A percentile compares a stretch with the other conserved stretches of the same genome.
Conservation (phyloP, 2,329 filamentous ascomycete species). For the Xylariales sp. region DNA sequence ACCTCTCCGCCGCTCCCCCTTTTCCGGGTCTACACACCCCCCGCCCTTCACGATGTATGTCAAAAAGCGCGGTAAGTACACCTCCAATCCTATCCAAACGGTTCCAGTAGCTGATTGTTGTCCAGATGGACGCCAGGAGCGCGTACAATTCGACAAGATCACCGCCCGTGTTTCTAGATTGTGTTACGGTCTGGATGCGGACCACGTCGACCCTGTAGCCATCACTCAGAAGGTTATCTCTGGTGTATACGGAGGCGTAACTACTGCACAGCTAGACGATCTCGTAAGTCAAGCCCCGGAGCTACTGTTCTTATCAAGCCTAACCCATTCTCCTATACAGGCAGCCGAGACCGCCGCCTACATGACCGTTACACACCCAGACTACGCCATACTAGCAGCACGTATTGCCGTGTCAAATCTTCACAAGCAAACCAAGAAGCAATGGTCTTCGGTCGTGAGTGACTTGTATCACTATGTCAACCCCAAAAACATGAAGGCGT, state of each 20-base stretch:
- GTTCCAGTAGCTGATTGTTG: slow-evolving; percentile 13
- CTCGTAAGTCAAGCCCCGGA: slow-evolving; percentile 59
- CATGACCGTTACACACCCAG: slow-evolving; percentile 98
- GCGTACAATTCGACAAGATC: slow-evolving; percentile 99
- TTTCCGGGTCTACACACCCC: slow-evolving; percentile 15
- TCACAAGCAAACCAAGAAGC: slow-evolving; percentile 99
- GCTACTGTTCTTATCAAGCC: slow-evolving; percentile 9
- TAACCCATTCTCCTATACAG: slow-evolving; percentile 41
- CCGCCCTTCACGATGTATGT: slow-evolving; percentile 50
- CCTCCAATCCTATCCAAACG: slow-evolving; percentile 3
- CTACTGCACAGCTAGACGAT: slow-evolving; percentile 93
- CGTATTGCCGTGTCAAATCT: slow-evolving; percentile 99
- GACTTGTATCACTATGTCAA: slow-evolving; percentile 97
- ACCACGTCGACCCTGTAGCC: slow-evolving; percentile 92
- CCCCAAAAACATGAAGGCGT: slow-evolving; percentile 76
- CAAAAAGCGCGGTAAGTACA: slow-evolving; percentile 55
- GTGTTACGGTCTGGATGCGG: slow-evolving; percentile 94
- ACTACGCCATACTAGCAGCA: slow-evolving; percentile 96
- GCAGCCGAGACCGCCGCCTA: slow-evolving; percentile 98
- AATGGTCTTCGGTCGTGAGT: slow-evolving; percentile 91
- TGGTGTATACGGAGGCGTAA: slow-evolving; percentile 97
- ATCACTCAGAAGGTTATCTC: slow-evolving; percentile 99
- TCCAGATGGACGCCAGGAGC: slow-evolving; percentile 96
- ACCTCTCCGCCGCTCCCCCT: slow-evolving; percentile 12
- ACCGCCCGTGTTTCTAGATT: slow-evolving; percentile 95